A percentile compares a stretch with the other conserved stretches of the same genome.
Evolutionary conservation across 306 rosid genomes (phyloP).

Genomic region (Sechiopsis laciniata): DNA sequence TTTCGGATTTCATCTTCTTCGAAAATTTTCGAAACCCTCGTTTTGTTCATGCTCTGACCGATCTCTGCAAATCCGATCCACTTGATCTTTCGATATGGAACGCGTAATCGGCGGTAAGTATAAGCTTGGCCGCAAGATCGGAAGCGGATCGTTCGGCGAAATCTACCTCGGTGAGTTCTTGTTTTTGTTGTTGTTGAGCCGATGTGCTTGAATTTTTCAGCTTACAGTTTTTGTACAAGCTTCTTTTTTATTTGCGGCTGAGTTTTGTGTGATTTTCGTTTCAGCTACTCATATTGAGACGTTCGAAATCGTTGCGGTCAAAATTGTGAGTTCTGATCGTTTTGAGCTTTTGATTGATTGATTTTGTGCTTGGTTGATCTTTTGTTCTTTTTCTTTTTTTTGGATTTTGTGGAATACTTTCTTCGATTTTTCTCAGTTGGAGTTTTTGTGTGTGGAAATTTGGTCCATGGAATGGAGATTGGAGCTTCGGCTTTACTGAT

Average conservation of each 20-base stretch:
- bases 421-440: not conserved
- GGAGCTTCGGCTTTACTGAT: not conserved
- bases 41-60: slow-evolving; percentile 31
- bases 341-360: not conserved
- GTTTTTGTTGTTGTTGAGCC: not conserved
- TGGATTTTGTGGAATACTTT: not conserved
- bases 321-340: slow-evolving; percentile 56
- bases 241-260: slow-evolving; percentile 18
- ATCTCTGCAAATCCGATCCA: slow-evolving; percentile 25
- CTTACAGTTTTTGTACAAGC: slow-evolving; percentile 20
- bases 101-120: slow-evolving; percentile 73
- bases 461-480: not conserved
- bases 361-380: not conserved
- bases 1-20: slow-evolving; percentile 3
- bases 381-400: not conserved
- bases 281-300: slow-evolving; percentile 86
- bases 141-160: slow-evolving; percentile 98
- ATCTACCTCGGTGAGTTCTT: slow-evolving; percentile 60
- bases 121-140: slow-evolving; percentile 97
- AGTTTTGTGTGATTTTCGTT: slow-evolving; percentile 3
- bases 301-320: slow-evolving; percentile 88
- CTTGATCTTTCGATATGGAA: slow-evolving; percentile 49
- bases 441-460: slow-evolving; percentile 4
- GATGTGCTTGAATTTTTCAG: slow-evolving; percentile 8
- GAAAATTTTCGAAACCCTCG: slow-evolving; percentile 20